Base-by-base conservation (phyloP, 805 yeast genomes). In the Monosporozyma aquatica region DNA sequence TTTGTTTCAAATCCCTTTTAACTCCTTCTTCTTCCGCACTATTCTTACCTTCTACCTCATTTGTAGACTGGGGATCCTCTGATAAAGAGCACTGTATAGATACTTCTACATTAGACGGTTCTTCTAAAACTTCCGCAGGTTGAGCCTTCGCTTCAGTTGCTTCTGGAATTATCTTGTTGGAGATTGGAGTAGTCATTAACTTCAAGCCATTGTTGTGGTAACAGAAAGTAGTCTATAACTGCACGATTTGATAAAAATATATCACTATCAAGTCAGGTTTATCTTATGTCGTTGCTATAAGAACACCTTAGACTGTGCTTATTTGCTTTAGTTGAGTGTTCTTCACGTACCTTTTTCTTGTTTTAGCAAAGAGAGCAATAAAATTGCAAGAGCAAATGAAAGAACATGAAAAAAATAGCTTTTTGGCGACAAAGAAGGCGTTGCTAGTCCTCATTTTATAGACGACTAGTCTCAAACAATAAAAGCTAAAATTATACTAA, bases 1-100 rank as follows among this genome's bases (percentile, higher is more conserved):
- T 68, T 10, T 77, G 71, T 56, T 78, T 75, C 41, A 80, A 64
- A 28, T 67, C 69, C 59, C 85, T 68, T 51, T 72, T 69, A 5
- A 42, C 47, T 13, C 36, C 30, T 15, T 30, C 23, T 18, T 22
- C 10, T 20, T 18, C 35, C 10, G 11, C 4, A 4, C 18, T 23
- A 30, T 37, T 18, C 9, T 25, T 22, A 8, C 25, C 29, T 15
- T 37, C 18, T 23, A 27, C 27, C 13, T 35, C 38, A 5, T 30
- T 22, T 17, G n/a, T 18, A 11, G 35, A 30, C 11, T 2, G 22
- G 11, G 18, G 17, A 6, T 30, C 35, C 18, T 30, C 35, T 30
- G 35, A 30, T 6, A 30, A 30, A 10, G 35, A 30, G 11, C 11
- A 20, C n/a, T 30, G 24, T 7, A 20, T 18, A 9, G 18, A 18